A percentile compares a stretch with the other conserved stretches of the same genome.
Conservation (phyloP, 371 early-diverging fungal genomes). For the Saksenaea oblongispora region DNA sequence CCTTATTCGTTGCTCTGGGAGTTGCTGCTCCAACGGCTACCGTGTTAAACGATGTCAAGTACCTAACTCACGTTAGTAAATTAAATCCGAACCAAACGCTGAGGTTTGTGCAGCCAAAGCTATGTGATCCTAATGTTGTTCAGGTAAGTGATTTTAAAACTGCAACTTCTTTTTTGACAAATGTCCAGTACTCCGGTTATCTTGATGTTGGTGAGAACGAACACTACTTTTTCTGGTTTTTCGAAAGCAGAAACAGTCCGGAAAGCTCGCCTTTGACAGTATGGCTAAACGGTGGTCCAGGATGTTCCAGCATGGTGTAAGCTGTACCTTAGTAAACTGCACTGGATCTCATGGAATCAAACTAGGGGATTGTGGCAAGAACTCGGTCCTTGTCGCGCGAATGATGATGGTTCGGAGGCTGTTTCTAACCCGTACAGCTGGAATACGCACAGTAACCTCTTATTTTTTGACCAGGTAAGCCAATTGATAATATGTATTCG, state of each 20-base stretch:
- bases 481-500: neutral
- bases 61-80: conserved; percentile 6
- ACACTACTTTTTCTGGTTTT: conserved; percentile 90
- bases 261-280: conserved; percentile 56
- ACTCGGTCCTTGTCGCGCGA: conserved; percentile 69
- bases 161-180: neutral
- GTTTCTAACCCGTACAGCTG: conserved; percentile 64
- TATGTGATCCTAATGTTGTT: conserved; percentile 29
- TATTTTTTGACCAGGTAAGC: conserved; percentile 81
- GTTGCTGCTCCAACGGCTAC: neutral
- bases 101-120: conserved; percentile 17
- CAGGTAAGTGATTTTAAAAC: conserved; percentile 19
- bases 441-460: conserved; percentile 77
- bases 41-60: neutral
- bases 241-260: conserved; percentile 70
- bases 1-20: neutral
- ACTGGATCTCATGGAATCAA: neutral
- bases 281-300: conserved; percentile 88
- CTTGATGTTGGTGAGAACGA: conserved; percentile 57
- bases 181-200: conserved; percentile 55
- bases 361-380: conserved; percentile 83
- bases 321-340: too few relatives aligned
- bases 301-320: conserved; percentile 70
- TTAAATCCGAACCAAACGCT: conserved; percentile 4
- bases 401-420: conserved; percentile 47